Evolutionary conservation across 1,139 yeast species (phyloP).

Genomic region (Kodamaea ohmeri): DNA sequence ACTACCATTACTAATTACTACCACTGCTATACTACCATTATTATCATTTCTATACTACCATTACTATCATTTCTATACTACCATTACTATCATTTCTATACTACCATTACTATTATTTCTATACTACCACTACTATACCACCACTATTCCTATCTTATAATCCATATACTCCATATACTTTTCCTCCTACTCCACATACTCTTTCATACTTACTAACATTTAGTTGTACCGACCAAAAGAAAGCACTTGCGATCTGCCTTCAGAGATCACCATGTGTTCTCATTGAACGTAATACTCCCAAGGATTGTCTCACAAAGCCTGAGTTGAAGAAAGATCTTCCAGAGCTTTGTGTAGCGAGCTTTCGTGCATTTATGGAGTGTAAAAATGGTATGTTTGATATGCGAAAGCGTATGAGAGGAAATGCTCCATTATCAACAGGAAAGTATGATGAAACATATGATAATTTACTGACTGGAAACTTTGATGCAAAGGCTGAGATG

Average conservation of each 20-base stretch:
- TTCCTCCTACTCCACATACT: background rate
- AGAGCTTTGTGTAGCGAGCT: slow-evolving; percentile 81
- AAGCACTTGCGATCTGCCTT: slow-evolving; percentile 89
- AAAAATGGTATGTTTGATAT: slow-evolving; percentile 81
- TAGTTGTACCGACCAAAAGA: slow-evolving; percentile 91
- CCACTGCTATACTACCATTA: too few species aligned
- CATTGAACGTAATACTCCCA: slow-evolving; percentile 85
- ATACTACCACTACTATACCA: too few species aligned
- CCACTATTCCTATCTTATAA: too few species aligned
- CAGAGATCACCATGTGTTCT: slow-evolving; percentile 96
- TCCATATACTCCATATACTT: too few species aligned
- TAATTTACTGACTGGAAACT: slow-evolving; percentile 74
- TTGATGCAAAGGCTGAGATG: slow-evolving; percentile 79
- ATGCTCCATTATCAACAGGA: slow-evolving; percentile 91
- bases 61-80: too few species aligned
- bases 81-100: too few species aligned
- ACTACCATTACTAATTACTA: too few species aligned
- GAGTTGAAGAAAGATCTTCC: slow-evolving; percentile 75
- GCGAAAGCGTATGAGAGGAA: slow-evolving; percentile 90
- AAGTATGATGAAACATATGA: slow-evolving; percentile 84
- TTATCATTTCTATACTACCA: too few species aligned
- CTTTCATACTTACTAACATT: slow-evolving; percentile 12
- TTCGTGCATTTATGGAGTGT: slow-evolving; percentile 85
- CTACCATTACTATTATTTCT: too few species aligned
- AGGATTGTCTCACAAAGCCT: slow-evolving; percentile 81